A percentile compares a stretch with the other conserved stretches of the same genome.
Evolutionary conservation across 805 yeast species (phyloP).

Genomic region (Saccharomyces mikatae): DNA sequence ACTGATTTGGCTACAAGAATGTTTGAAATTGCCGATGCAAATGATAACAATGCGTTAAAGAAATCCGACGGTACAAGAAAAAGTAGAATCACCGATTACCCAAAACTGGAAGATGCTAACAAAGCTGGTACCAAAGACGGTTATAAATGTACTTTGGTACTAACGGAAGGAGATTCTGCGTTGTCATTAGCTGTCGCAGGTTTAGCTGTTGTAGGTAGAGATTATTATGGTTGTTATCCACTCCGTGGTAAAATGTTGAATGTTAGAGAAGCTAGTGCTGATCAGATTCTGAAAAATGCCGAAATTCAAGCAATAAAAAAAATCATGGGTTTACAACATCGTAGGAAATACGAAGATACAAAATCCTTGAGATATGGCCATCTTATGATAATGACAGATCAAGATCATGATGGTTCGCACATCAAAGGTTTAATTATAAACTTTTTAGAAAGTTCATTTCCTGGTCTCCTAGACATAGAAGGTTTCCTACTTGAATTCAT

Average conservation of each 20-base stretch:
- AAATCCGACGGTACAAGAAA: constrained; percentile 84
- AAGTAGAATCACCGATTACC: constrained; percentile 77
- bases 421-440: constrained; percentile 92
- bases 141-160: constrained; percentile 79
- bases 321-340: constrained; percentile 92
- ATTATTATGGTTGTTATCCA: constrained; percentile 91
- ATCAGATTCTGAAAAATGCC: constrained; percentile 83
- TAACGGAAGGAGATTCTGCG: constrained; percentile 98
- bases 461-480: constrained; percentile 83
- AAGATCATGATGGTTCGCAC: constrained; percentile 98
- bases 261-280: constrained; percentile 95
- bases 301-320: constrained; percentile 94
- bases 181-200: constrained; percentile 87
- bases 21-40: constrained; percentile 73
- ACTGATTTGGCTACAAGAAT: constrained; percentile 67
- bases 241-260: constrained; percentile 89
- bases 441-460: constrained; percentile 87
- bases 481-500: constrained; percentile 90
- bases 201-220: constrained; percentile 89
- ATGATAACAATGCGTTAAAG: constrained; percentile 79
- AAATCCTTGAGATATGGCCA: constrained; percentile 85
- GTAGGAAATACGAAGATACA: constrained; percentile 67
- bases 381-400: constrained; percentile 98
- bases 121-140: constrained; percentile 94
- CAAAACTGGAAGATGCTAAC: constrained; percentile 90